phyloP scores from a whole-genome alignment of 495 filamentous ascomycete genomes.

The Pseudomonodictys pantanalensis region DNA sequence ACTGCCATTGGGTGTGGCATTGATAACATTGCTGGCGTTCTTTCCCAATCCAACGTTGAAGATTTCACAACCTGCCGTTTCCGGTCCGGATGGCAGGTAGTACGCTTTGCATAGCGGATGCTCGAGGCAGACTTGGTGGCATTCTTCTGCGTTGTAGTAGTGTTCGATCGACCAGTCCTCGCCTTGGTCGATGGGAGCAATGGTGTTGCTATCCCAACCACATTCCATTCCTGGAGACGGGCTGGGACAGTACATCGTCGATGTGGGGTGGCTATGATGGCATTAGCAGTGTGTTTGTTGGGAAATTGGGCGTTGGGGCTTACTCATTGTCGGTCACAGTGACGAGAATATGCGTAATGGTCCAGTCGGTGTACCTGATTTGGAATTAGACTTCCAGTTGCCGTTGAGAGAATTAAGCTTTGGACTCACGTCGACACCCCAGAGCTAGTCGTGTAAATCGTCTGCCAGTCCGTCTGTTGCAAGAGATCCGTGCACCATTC shows the following conservation, averaged over 20 bases:
- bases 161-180: constrained; percentile 22
- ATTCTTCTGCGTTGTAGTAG: constrained; percentile 9
- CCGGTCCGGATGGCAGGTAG: neutral
- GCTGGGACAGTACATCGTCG: constrained; percentile 13
- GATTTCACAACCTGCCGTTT: constrained; percentile 13
- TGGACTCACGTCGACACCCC: constrained; percentile 12
- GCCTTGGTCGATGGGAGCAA: constrained; percentile 20
- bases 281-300: neutral
- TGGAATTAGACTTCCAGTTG: no score
- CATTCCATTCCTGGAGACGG: constrained; percentile 15
- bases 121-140: constrained; percentile 25
- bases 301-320: neutral
- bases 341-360: constrained; percentile 19
- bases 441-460: constrained; percentile 4
- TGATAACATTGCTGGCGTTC: constrained; percentile 12
- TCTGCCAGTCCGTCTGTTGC: constrained; percentile 13
- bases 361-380: constrained; percentile 21
- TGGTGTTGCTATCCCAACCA: constrained; percentile 12
- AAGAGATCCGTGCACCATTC: constrained; percentile 20
- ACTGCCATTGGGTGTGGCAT: constrained; percentile 1
- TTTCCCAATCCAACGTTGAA: constrained; percentile 18
- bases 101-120: constrained; percentile 14
- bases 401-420: no score
- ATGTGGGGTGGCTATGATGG: constrained; percentile 13
- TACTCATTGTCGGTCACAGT: constrained; percentile 17